Base-by-base conservation (phyloP, 176 grass and related monocot species). In the Thalia dealbata region DNA sequence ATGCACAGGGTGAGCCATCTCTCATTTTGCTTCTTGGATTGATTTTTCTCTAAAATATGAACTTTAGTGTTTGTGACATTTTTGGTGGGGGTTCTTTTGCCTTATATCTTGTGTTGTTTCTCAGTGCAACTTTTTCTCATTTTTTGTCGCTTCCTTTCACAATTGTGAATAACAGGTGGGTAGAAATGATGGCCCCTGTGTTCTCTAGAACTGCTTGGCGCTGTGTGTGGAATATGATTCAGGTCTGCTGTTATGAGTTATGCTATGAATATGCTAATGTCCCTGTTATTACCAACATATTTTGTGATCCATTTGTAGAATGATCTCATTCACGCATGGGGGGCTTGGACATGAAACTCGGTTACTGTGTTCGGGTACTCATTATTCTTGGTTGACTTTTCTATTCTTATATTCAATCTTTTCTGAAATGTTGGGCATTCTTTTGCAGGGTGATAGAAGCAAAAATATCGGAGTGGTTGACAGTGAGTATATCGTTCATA, bases 311-410 rank as follows among this genome's bases (percentile, higher is more conserved):
- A 11, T 67, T 24, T 52, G 25, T 48, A 72, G 70, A 72, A 72
- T 72, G 70, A 72, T 21, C 32, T 72, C 10, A 72, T 72, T 72
- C 70, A 72, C 55, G 70, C 70, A n/a, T 72, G 70, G 70, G n/a
- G n/a, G 70, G 70, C 23, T 30, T 72, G 32, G 70, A 72, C 48
- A 72, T 72, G 70, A 72, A 72, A 52, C 70, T 72, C 5, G 70
- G 70, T 54, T 72, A 72, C 70, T 72, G 70, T 72, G 48, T 51
- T 72, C 70, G 52, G 70, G 70, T 72, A 55, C 50, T 72, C 50
- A 28, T 30, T 10, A 6, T 54, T 26, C 46, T 30, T 30, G 52
- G 7, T 5, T 29, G 48, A 21, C 11, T 13, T 48, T 48, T 43
- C n/a, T n/a, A 43, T 41, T 43, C 43, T 21, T 67, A 41, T 23